Percentiles rank a stretch among this genome's conserved stretches.
Evolutionary conservation across 768 basidiomycete genomes (phyloP).

Genomic region (Cytidiella melzeri): DNA sequence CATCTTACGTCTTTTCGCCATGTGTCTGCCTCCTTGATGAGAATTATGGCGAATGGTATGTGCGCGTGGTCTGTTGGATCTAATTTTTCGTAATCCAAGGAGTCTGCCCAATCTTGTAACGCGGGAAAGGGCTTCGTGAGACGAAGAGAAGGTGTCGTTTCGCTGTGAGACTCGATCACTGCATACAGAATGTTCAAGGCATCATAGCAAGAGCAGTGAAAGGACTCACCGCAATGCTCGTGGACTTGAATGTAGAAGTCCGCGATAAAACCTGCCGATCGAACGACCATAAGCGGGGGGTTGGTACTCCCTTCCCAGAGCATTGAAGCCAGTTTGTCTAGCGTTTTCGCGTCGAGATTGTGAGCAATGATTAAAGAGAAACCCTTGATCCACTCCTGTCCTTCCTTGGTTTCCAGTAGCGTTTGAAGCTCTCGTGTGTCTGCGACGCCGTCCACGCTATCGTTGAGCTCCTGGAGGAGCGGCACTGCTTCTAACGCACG

Average conservation of each 20-base stretch:
- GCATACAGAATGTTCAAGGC: neutral
- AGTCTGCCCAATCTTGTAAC: slow-evolving; percentile 64
- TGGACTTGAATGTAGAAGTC: slow-evolving; percentile 86
- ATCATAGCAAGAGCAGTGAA: neutral
- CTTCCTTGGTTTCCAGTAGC: slow-evolving; percentile 16
- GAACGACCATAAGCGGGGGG: slow-evolving; percentile 70
- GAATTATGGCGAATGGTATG: slow-evolving; percentile 84
- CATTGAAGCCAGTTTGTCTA: slow-evolving; percentile 54
- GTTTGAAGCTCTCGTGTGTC: slow-evolving; percentile 41
- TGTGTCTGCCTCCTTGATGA: slow-evolving; percentile 74
- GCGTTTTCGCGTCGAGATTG: slow-evolving; percentile 55
- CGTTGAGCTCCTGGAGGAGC: slow-evolving; percentile 81
- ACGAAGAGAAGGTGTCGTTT: slow-evolving; percentile 66
- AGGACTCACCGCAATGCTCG: slow-evolving; percentile 63
- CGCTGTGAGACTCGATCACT: slow-evolving; percentile 87
- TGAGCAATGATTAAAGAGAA: slow-evolving; percentile 76
- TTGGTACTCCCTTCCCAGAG: slow-evolving; percentile 60
- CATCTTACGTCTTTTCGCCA: slow-evolving; percentile 74
- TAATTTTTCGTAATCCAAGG: slow-evolving; percentile 69
- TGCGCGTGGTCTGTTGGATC: slow-evolving; percentile 89
- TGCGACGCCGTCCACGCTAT: slow-evolving; percentile 66
- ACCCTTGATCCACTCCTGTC: slow-evolving; percentile 13
- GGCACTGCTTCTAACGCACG: slow-evolving; percentile 77
- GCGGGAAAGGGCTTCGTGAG: slow-evolving; percentile 87
- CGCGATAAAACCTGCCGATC: slow-evolving; percentile 86